Base-by-base conservation (phyloP, 176 grass and related monocot genomes). In the Saccharum spontaneum region DNA sequence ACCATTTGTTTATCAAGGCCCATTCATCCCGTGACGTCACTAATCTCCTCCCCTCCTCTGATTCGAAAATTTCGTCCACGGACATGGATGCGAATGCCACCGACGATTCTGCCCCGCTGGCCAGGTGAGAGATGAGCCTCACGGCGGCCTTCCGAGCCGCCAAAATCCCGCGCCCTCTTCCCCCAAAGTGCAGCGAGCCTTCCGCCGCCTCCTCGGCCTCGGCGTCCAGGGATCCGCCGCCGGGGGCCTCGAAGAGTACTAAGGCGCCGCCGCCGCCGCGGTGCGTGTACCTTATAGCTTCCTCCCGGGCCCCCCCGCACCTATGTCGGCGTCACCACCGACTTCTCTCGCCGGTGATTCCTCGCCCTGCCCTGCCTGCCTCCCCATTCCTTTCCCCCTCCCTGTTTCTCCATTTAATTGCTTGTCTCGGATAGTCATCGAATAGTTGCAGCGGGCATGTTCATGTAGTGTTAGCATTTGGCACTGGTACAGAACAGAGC, bases 271-370 rank as follows among this genome's bases (percentile, higher is more conserved):
- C 28, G 18, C 52, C 87, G 43, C 38, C 28, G 17, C 95, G 93
- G 95, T 81, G 79, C 65, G 79, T 81, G 30, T 69, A 81, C 65
- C 79, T 81, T 50, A 81, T 81, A 38, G 79, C 79, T 20, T 81
- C 79, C 30, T 81, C 79, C 45, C 80, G 69, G 76, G 77, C 86
- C n/a, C 66, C 83, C 77, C 34, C 87, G 85, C 49, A 95, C 91
- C 17, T 95, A 98, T 49, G 96, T 98, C 36, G 93, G 96, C 44
- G 88, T 95, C 87, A 98, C 96, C 28, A 98, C 93, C 16, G 84
- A 95, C 72, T 94, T 98, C 91, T 50, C 88, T 71, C 97, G 91
- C 49, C 79, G 93, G 97, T 98, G 38, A 73, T 59, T 83, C 44
- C 31, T 41, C 20, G 4, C 22, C 50, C 6, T 41, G 10, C 48